phyloP scores from a whole-genome alignment of 805 yeast genomes.

The Candida oleophila region DNA sequence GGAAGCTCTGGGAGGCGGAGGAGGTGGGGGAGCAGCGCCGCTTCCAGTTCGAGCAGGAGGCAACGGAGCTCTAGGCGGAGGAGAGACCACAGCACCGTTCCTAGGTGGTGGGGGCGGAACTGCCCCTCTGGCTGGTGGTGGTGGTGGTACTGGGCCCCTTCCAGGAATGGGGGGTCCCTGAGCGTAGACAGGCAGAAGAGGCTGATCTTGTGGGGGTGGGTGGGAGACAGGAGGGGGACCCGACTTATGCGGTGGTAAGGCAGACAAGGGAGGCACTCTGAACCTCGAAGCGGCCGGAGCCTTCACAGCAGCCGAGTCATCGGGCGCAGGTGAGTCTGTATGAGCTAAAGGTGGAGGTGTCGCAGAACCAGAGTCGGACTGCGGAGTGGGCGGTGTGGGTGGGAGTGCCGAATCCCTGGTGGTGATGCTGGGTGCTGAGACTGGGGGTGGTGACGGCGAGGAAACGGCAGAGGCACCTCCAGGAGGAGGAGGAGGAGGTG shows the following conservation, averaged over 20 bases:
- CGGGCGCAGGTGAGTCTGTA: constrained; percentile 9
- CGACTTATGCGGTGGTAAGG: constrained; percentile 24
- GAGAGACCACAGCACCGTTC: constrained; percentile 13
- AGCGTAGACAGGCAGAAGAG: neutral
- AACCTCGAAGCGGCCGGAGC: constrained; percentile 18
- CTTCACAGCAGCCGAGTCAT: constrained; percentile 8
- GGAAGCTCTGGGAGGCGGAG: constrained; percentile 16
- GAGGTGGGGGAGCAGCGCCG: constrained; percentile 17
- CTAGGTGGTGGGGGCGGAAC: constrained; percentile 15
- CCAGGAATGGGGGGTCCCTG: constrained; percentile 3
- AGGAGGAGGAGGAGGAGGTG: constrained; percentile 41
- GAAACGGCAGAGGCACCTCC: neutral
- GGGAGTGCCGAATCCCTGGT: neutral
- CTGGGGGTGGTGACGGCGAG: constrained; percentile 9
- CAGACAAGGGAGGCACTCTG: constrained; percentile 37
- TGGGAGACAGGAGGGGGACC: neutral
- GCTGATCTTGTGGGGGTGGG: constrained; percentile 11
- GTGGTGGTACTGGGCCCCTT: constrained; percentile 11
- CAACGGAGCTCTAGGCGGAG: constrained; percentile 12
- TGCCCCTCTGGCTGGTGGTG: constrained; percentile 12
- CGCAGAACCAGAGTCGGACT: constrained; percentile 12
- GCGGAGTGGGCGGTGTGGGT: constrained; percentile 1
- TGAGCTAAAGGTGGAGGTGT: constrained; percentile 10
- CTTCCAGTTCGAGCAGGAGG: constrained; percentile 18
- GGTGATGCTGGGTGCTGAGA: neutral